These are phyloP conservation scores for Cyamopsis tetragonoloba DNA, from an alignment of 306 rosid genomes.

Conservation along the genomic window DNA sequence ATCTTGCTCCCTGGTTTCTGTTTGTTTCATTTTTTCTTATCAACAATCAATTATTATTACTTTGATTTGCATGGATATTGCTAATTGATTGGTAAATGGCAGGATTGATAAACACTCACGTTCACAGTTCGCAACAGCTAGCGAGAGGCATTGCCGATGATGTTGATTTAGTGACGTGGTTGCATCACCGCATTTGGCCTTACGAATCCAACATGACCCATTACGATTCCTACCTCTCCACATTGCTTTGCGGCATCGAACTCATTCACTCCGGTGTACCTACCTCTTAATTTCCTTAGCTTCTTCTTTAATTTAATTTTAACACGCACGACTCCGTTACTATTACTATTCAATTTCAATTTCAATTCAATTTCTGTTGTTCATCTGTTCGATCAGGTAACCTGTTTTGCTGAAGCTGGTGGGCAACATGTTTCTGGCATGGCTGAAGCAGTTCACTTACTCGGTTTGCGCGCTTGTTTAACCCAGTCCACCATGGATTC, in stretches of 20 bases:
- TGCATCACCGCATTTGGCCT: slow-evolving; percentile 87
- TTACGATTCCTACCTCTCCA: slow-evolving; percentile 70
- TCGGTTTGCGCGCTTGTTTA: slow-evolving; percentile 86
- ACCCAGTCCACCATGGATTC: slow-evolving; percentile 73
- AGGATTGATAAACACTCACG: slow-evolving; percentile 83
- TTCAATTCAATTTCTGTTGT: background rate
- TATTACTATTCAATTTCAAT: background rate
- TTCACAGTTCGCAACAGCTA: slow-evolving; percentile 78
- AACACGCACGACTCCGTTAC: background rate
- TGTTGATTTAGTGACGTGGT: slow-evolving; percentile 83
- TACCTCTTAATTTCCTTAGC: background rate
- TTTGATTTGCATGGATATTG: background rate
- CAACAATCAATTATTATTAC: too few species aligned
- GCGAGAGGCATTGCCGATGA: slow-evolving; percentile 92
- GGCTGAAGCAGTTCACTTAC: slow-evolving; percentile 62
- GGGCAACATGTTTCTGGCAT: slow-evolving; percentile 79
- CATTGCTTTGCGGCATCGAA: slow-evolving; percentile 79
- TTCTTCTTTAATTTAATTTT: too few species aligned
- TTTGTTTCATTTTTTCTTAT: background rate
- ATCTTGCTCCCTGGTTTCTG: slow-evolving; percentile 65
- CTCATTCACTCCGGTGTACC: slow-evolving; percentile 69
- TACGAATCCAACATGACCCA: slow-evolving; percentile 80
- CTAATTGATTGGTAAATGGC: background rate
- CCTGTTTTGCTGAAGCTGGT: slow-evolving; percentile 94
- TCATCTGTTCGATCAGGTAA: too few species aligned